Evolutionary conservation across 495 filamentous ascomycete species (phyloP).

Genomic region (Wilcoxina mikolae): DNA sequence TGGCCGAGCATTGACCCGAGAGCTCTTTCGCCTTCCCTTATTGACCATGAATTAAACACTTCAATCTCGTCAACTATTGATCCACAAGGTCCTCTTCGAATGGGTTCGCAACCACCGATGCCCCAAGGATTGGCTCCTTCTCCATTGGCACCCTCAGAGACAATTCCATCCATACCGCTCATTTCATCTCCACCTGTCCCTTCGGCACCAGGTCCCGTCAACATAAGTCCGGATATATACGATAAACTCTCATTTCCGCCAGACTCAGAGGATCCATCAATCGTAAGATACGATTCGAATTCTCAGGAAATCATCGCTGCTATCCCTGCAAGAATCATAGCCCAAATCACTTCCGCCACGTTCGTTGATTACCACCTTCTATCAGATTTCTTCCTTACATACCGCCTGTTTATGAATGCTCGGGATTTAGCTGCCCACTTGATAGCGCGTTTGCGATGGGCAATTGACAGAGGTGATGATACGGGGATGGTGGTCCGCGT

Average conservation of each 20-base stretch:
- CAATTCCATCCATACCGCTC: slow-evolving; percentile 32
- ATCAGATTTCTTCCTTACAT: slow-evolving; percentile 97
- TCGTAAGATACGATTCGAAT: slow-evolving; percentile 66
- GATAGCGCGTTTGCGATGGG: slow-evolving; percentile 75
- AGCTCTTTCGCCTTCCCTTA: slow-evolving; percentile 21
- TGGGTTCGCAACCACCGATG: slow-evolving; percentile 1
- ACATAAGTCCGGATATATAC: slow-evolving; percentile 51
- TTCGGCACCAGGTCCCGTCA: slow-evolving; percentile 27
- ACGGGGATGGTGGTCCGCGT: slow-evolving; percentile 83
- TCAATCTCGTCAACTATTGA: neutral
- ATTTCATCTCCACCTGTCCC: slow-evolving; percentile 29
- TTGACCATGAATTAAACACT: slow-evolving; percentile 9
- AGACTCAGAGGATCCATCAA: slow-evolving; percentile 55
- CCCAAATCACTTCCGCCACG: slow-evolving; percentile 90
- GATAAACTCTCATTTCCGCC: slow-evolving; percentile 60
- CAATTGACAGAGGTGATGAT: slow-evolving; percentile 63
- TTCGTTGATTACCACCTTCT: slow-evolving; percentile 96
- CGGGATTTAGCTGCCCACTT: slow-evolving; percentile 66
- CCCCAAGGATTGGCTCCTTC: slow-evolving; percentile 12
- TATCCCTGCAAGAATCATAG: slow-evolving; percentile 79
- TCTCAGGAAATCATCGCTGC: slow-evolving; percentile 71
- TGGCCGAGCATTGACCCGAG: slow-evolving; percentile 32
- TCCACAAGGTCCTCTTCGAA: neutral
- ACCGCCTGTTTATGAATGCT: slow-evolving; percentile 65
- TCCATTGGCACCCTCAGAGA: slow-evolving; percentile 30